Evolutionary conservation across 306 rosid genomes (phyloP), one percentile per base, ranked within the genome.

Genomic region (Quercus aquifolioides): DNA sequence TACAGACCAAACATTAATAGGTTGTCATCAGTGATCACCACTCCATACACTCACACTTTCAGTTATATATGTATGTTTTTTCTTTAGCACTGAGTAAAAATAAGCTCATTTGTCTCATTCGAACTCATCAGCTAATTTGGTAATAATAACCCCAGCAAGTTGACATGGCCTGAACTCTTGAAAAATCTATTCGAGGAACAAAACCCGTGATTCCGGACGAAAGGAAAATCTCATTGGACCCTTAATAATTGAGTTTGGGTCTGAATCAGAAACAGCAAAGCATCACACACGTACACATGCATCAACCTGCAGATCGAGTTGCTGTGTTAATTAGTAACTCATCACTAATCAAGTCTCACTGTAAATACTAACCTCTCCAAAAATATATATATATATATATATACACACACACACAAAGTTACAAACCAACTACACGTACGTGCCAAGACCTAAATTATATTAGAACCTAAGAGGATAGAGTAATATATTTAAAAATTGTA

Each of bases 141-240:
- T 74, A 79, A 84, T 70, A 55, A 65, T 20, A 20, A 78, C 46
- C 23, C 18, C 17, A 55, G 25, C 2, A 70, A 14, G 9, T 74
- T 72, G 65, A 64, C 23, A 65, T 49, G 70, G 59, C 51, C 65
- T 26, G 62, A 11, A 71, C 72, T 78, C 74, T 59, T 11, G 62
- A 78, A 83, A 35, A 68, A 33, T 68, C 52, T 55, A 23, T 23
- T 49, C 30, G 64, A 58, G 87, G 81, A 90, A 80, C 88, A 85
- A 81, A 73, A 65, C 91, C 93, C 97, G 97, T 87, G 93, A 92
- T 88, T 88, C 93, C 82, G 89, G 88, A 82, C 52, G 85, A 70
- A 78, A 83, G 79, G 54, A 62, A 74, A 21, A 79, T 83, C 54
- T 79, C 82, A 69, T 79, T 78, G 77, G 81, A 81, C 82, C 46